A percentile compares a stretch with the other conserved stretches of the same genome.
Evolutionary conservation across 768 basidiomycete species (phyloP).

Genomic region (Phanerochaete carnosa): DNA sequence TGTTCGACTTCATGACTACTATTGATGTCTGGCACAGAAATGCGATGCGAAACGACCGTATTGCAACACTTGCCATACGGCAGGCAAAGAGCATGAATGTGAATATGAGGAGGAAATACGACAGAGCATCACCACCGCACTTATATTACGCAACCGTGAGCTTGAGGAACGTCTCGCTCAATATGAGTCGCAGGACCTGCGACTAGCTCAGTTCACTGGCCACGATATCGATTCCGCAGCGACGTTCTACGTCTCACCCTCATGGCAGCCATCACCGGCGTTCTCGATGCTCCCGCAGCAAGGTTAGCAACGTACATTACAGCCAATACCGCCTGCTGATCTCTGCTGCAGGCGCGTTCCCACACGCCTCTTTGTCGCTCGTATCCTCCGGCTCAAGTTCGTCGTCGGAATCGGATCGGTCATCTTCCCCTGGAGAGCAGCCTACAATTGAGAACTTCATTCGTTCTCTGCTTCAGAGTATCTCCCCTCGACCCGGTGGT

Average conservation of each 20-base stretch:
- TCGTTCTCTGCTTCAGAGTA: neutral
- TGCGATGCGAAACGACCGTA: slow-evolving; percentile 23
- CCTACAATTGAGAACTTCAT: neutral
- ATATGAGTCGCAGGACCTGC: slow-evolving; percentile 13
- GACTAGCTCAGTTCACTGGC: neutral
- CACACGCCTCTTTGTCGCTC: neutral
- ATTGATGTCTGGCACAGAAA: slow-evolving; percentile 16
- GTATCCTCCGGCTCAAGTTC: neutral
- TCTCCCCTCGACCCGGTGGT: neutral
- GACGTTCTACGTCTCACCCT: neutral
- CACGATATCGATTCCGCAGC: neutral
- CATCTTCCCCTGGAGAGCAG: neutral
- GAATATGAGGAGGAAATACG: slow-evolving; percentile 22
- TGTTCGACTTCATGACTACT: neutral
- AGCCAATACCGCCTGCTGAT: neutral
- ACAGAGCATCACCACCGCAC: slow-evolving; percentile 15
- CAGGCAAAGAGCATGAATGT: slow-evolving; percentile 22
- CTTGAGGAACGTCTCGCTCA: slow-evolving; percentile 18
- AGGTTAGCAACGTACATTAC: neutral
- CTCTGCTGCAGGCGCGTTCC: neutral
- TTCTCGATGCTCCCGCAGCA: neutral
- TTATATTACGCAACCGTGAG: slow-evolving; percentile 16
- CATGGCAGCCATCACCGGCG: neutral
- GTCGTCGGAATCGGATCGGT: neutral
- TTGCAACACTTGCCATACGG: slow-evolving; percentile 22